A percentile compares a stretch with the other conserved stretches of the same genome.
Conservation (phyloP, 2,329 filamentous ascomycete species). For the Diaporthe velutina region DNA sequence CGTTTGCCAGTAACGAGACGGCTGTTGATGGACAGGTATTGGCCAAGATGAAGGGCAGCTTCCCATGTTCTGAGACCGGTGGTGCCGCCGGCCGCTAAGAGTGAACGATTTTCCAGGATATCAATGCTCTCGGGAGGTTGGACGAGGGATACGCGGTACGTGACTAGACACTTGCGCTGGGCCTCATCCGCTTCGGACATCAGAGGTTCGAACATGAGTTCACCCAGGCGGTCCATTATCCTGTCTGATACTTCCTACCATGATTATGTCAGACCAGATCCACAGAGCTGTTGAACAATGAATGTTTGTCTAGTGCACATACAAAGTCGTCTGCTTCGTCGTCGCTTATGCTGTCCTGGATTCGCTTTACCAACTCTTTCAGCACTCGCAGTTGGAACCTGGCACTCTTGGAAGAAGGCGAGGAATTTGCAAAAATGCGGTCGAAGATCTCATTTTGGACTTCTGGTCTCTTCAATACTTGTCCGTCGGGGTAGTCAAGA, state of each 20-base stretch:
- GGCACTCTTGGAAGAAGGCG: conserved; percentile 41
- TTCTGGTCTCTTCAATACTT: conserved; percentile 68
- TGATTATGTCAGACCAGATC: not conserved
- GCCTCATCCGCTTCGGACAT: conserved; percentile 75
- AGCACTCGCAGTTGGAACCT: conserved; percentile 80
- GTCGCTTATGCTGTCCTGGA: conserved; percentile 75
- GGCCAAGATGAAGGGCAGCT: conserved; percentile 79
- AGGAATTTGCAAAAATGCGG: conserved; percentile 68
- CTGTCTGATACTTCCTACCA: conserved; percentile 84
- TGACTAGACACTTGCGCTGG: conserved; percentile 81
- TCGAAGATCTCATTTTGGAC: conserved; percentile 77
- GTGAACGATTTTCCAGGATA: conserved; percentile 75
- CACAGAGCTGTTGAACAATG: not conserved
- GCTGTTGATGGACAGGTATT: conserved; percentile 70
- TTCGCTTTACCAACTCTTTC: conserved; percentile 77
- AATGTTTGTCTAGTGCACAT: conserved; percentile 55
- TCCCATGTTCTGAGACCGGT: conserved; percentile 88
- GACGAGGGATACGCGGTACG: conserved; percentile 69
- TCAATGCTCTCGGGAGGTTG: conserved; percentile 59
- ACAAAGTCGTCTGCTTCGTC: conserved; percentile 90
- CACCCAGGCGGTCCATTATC: conserved; percentile 77
- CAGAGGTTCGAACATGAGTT: conserved; percentile 73
- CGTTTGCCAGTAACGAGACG: conserved; percentile 64
- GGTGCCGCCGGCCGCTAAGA: conserved; percentile 79
- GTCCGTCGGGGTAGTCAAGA: conserved; percentile 73